Evolutionary conservation across 768 basidiomycete species (phyloP).

Genomic region (Leccinum subgranulosum): DNA sequence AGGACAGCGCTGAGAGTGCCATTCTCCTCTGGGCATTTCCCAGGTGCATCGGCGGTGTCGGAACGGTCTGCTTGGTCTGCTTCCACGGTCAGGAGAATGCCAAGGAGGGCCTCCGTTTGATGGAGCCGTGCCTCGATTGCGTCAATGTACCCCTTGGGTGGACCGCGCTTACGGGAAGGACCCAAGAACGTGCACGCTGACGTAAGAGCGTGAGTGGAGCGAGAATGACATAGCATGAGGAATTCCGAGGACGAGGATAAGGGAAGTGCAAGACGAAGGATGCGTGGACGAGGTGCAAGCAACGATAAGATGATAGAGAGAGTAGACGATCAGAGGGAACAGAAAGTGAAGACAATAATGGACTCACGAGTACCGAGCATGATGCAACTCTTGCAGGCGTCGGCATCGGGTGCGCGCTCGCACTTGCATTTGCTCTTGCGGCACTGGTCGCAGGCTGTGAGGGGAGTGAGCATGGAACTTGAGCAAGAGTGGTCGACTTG

Average conservation of each 20-base stretch:
- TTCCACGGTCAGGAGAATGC: constrained; percentile 62
- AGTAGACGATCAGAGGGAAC: constrained; percentile 7
- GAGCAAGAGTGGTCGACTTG: constrained; percentile 21
- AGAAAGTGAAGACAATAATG: not conserved
- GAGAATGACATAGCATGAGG: not conserved
- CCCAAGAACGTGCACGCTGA: constrained; percentile 76
- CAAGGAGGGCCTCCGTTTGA: constrained; percentile 86
- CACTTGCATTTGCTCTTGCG: constrained; percentile 90
- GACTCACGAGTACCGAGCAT: constrained; percentile 67
- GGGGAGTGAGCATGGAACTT: not conserved
- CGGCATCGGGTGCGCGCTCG: constrained; percentile 57
- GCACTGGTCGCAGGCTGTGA: constrained; percentile 80
- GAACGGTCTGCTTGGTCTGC: constrained; percentile 20
- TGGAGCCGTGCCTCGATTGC: constrained; percentile 90
- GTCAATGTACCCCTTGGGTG: constrained; percentile 93
- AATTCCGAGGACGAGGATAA: constrained; percentile 6
- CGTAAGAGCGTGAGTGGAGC: constrained; percentile 6
- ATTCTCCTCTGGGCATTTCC: constrained; percentile 12
- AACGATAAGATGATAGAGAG: constrained; percentile 1
- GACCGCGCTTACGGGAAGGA: constrained; percentile 79
- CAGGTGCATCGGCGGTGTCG: constrained; percentile 34
- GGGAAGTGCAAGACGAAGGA: constrained; percentile 3
- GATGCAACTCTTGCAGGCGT: constrained; percentile 75
- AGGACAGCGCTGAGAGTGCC: constrained; percentile 36
- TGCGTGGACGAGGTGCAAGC: constrained; percentile 4